Evolutionary conservation across 2,329 filamentous ascomycete species (phyloP), one percentile per base, ranked within the genome.

Genomic region (Ophiostoma ips): DNA sequence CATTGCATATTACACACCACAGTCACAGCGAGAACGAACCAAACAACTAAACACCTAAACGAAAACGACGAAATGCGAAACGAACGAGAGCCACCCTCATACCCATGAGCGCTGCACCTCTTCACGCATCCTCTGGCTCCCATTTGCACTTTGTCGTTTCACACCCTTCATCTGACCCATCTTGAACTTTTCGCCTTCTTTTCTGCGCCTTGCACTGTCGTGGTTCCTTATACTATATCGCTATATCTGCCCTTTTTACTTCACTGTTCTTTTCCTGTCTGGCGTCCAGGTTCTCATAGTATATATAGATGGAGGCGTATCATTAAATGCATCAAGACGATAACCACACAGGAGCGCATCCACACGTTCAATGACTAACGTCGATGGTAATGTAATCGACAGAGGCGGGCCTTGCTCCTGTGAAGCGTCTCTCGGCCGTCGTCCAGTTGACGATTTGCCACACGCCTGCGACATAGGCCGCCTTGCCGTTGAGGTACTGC

Each of bases 381-480:
- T 28, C 24, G 8, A 34, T 34, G 33, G 30, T 45, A 21, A 45
- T 19, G 12, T 34, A 45, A 9, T 45, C 43, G 5, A 34, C 43
- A 16, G 43, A 31, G 13, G 41, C 41, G 3, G 28, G 24, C 4
- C 41, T 24, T 8, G 30, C 13, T 18, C 41, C 41, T n/a, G 41
- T 44, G 11, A 44, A 86, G 24, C 83, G 73, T 50, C 71, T 64
- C 66, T 85, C 82, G 1, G 78, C 75, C 7, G 73, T 79, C 64
- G 80, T 78, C 84, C 84, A 88, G 67, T 87, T 87, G 59, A 88
- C 79, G 31, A 88, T 76, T 30, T 79, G 78, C 84, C 83, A 88
- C 56, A 87, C 83, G 53, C 83, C 83, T 53, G 84, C 76, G 5
- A 87, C 74, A 58, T 88, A 89, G 0, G 78, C 77, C 1, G 79